Conservation (phyloP, 2,329 filamentous ascomycete genomes). For the Zasmidium cellare region DNA sequence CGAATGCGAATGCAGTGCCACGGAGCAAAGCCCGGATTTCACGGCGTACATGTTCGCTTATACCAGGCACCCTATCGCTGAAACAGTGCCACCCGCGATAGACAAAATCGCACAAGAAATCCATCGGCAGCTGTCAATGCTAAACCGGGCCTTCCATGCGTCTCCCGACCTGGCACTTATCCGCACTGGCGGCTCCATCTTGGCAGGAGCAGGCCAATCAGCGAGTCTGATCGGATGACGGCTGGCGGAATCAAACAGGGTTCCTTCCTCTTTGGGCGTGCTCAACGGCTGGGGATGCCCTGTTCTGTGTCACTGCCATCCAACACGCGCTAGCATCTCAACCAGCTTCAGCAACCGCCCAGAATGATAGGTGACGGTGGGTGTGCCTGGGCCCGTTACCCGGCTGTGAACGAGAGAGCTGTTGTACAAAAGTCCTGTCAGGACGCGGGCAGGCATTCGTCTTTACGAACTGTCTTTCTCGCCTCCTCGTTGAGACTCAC, state of each 20-base stretch:
- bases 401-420: background rate
- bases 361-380: background rate
- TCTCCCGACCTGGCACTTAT: slow-evolving; percentile 5
- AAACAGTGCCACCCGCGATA: slow-evolving; percentile 7
- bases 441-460: background rate
- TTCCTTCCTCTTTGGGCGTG: slow-evolving; percentile 4
- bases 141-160: slow-evolving; percentile 5
- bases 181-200: slow-evolving; percentile 2
- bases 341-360: slow-evolving; percentile 9
- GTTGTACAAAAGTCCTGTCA: background rate
- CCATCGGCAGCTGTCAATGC: slow-evolving; percentile 4
- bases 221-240: background rate
- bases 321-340: slow-evolving; percentile 15
- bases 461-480: too few species aligned
- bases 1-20: background rate
- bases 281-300: slow-evolving; percentile 10
- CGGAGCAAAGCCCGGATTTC: background rate
- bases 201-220: slow-evolving; percentile 14
- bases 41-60: background rate
- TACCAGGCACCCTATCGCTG: slow-evolving; percentile 1
- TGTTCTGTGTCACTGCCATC: slow-evolving; percentile 4
- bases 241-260: background rate
- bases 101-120: background rate
- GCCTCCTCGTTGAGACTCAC: background rate
- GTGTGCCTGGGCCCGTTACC: background rate